Base-by-base conservation (phyloP, 116 monocot genomes). In the Iris pallida region DNA sequence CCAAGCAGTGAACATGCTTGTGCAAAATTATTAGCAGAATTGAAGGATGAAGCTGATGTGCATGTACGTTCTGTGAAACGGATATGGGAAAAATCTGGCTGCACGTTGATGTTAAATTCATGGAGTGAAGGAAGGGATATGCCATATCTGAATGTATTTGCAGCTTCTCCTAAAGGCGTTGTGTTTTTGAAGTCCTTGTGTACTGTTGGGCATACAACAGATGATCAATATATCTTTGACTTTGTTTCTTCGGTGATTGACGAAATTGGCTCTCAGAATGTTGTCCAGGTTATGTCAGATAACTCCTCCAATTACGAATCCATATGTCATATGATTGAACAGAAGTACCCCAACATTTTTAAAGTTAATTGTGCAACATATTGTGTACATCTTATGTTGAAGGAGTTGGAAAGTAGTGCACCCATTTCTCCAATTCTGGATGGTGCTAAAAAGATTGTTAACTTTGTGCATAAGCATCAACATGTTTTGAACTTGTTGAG, bases 1-100 rank as follows among this genome's bases (percentile, higher is more conserved):
- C 68, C 68, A 45, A 68, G 56, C 45, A 57, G 68, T 19, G 68
- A 57, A 45, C 15, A 16, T 10, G 14, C 56, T 7, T 68, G 68
- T 9, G 18, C 43, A 44, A 68, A 42, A 45, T 56, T 68, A 17
- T 45, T 57, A 57, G 13, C 5, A 1, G 56, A 68, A 45, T 45
- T 68, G 68, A 68, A 56, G 45, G 45, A 68, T 15, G 68, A 68
- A 68, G 68, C 56, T 18, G 57, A 68, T 57, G 45, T 11, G 18
- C 56, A 68, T 68, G 30, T 30, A 30, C 30, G 30, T 30, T 30
- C 30, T 30, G 30, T 30, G 30, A 53, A 68, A 44, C 55, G 56
- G 11, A 57, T 55, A 19, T 68, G 68, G 68, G 68, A 68, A 55
- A 68, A 57, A 19, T 68, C 55, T 57, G 68, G 68, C 42, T 68